These are phyloP conservation scores for Rutstroemia sp. DNA, from an alignment of 2,329 filamentous ascomycete species.

Conservation along the genomic window DNA sequence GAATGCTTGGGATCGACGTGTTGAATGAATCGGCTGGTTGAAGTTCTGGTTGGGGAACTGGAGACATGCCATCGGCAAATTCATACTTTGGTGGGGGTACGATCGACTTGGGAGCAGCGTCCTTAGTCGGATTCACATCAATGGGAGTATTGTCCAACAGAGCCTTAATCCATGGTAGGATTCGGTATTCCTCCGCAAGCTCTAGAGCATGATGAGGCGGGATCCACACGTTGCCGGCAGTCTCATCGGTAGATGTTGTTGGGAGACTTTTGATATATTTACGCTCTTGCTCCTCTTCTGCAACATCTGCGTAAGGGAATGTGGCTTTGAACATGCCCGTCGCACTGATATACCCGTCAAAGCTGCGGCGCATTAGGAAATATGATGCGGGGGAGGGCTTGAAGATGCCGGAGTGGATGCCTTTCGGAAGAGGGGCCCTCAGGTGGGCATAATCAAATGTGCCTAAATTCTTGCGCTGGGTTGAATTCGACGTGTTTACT, in stretches of 20 bases:
- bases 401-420: slow-evolving; percentile 89
- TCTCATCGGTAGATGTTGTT: slow-evolving; percentile 82
- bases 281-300: slow-evolving; percentile 70
- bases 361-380: slow-evolving; percentile 89
- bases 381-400: slow-evolving; percentile 80
- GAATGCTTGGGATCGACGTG: not conserved
- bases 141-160: slow-evolving; percentile 85
- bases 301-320: slow-evolving; percentile 67
- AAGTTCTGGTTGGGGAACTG: not conserved
- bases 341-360: slow-evolving; percentile 76
- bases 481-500: slow-evolving; percentile 61
- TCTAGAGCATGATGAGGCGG: slow-evolving; percentile 72
- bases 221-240: slow-evolving; percentile 96
- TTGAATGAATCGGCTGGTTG: not conserved
- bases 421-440: slow-evolving; percentile 84
- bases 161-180: slow-evolving; percentile 83
- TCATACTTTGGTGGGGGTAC: slow-evolving; percentile 67
- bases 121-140: slow-evolving; percentile 32
- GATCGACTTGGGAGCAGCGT: slow-evolving; percentile 62
- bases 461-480: slow-evolving; percentile 66
- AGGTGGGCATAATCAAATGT: slow-evolving; percentile 95
- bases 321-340: slow-evolving; percentile 92
- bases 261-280: slow-evolving; percentile 76
- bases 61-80: not conserved
- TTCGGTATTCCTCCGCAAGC: slow-evolving; percentile 80